Base-by-base conservation (phyloP, 495 filamentous ascomycete species). In the Aspergillus homomorphus region DNA sequence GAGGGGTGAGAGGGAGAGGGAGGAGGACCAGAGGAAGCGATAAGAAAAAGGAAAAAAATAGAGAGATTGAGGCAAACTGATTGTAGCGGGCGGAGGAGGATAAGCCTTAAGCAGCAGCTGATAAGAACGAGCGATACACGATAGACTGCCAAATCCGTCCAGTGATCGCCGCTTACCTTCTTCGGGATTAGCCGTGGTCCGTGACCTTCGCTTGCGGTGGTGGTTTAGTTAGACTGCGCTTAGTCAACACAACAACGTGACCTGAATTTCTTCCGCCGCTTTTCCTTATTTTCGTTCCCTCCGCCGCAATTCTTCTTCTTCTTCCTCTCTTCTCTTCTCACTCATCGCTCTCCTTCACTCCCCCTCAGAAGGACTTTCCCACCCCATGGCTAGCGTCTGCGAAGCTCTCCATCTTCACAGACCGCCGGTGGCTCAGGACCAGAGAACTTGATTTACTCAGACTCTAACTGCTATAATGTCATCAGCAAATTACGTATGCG, bases 401-500 rank as follows among this genome's bases (percentile, higher is more conserved):
- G 63, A 69, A 62, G 66, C 51, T 69, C 24, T 60, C 64, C 66
- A 66, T 66, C 66, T 69, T 66, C 62, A 60, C 66, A 61, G 66
- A 62, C 66, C 46, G 62, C 60, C 64, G 45, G 19, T 52, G 26
- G 28, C 46, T 45, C 59, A 59, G 44, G 52, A n/a, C 41, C 58
- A 52, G 50, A 60, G 45, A 18, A 53, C 53, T 59, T 68, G 45
- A 68, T 23, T 3, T 19, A 45, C 41, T 48, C 16, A n/a, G 18
- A 19, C 42, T 38, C 53, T 33, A 19, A 12, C 52, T 49, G 21
- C 48, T 50, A 59, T 59, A 54, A 76, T 77, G 73, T 69, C 73
- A 59, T 65, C 73, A 55, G 69, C 69, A 66, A 73, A 75, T 68
- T 64, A 70, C 62, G 75, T 77, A 77, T 76, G 75, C 67, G 63